These are phyloP conservation scores for Medicago ruthenica DNA, from an alignment of 306 rosid species.

Conservation along the genomic window DNA sequence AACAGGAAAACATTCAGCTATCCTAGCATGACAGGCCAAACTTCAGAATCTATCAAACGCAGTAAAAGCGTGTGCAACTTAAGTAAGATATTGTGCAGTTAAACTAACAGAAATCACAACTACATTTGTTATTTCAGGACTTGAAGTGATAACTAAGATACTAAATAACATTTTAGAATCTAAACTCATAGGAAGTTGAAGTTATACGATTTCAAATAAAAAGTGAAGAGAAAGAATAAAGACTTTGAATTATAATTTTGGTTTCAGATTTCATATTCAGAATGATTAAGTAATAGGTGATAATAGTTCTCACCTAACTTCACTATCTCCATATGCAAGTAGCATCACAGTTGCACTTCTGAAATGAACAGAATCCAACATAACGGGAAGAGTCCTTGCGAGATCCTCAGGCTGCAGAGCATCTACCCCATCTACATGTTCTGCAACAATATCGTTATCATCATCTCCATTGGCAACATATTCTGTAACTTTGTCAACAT, in stretches of 20 bases:
- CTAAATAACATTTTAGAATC: not conserved
- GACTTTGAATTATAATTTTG: not conserved
- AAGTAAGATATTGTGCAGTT: conserved; percentile 1
- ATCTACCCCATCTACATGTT: conserved; percentile 53
- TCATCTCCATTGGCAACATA: conserved; percentile 42
- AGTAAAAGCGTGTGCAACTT: not conserved
- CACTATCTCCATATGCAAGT: conserved; percentile 89
- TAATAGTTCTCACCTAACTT: conserved; percentile 73
- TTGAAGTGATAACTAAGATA: not conserved
- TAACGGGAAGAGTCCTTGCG: conserved; percentile 64
- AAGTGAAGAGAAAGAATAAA: not conserved
- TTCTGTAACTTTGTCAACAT: conserved; percentile 49
- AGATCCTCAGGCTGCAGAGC: conserved; percentile 58
- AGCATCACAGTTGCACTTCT: conserved; percentile 87
- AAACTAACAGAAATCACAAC: not conserved
- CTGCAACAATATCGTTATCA: conserved; percentile 50
- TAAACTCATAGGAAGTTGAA: not conserved
- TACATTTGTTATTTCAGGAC: not conserved
- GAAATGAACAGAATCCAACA: conserved; percentile 83
- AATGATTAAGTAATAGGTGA: conserved; percentile 37
- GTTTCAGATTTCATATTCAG: conserved; percentile 17
- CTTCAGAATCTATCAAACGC: not conserved
- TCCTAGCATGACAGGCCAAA: not conserved
- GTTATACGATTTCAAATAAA: not conserved
- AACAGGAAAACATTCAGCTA: not conserved